phyloP scores from a whole-genome alignment of 2,329 filamentous ascomycete genomes.

The Cylindrodendrum hubeiense region DNA sequence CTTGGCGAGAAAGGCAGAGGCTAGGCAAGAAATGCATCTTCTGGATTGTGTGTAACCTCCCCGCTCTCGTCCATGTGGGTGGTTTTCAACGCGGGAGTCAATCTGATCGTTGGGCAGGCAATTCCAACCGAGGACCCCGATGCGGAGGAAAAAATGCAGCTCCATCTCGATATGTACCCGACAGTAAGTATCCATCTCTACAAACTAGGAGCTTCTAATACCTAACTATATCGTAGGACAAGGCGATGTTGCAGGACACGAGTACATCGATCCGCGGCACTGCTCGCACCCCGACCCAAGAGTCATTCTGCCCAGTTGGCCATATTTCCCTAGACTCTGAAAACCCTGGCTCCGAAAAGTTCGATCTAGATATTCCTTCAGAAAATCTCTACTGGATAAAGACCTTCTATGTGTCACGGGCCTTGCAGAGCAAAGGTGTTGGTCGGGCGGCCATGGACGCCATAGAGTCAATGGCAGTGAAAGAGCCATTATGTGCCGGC shows the following conservation, averaged over 20 bases:
- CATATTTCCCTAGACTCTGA: slow-evolving; percentile 42
- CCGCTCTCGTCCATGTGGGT: too few relatives aligned
- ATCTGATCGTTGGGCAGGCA: slow-evolving; percentile 23
- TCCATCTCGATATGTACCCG: slow-evolving; percentile 33
- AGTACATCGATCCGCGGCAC: slow-evolving; percentile 26
- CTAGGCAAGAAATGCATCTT: slow-evolving; percentile 39
- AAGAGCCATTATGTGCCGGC: slow-evolving; percentile 39
- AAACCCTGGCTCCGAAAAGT: slow-evolving; percentile 24
- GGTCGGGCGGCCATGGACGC: slow-evolving; percentile 47
- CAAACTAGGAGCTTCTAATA: rapidly evolving
- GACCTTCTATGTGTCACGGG: slow-evolving; percentile 43
- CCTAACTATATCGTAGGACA: slow-evolving; percentile 22
- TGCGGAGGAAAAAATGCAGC: slow-evolving; percentile 9
- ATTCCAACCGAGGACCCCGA: slow-evolving; percentile 18
- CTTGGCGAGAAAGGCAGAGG: slow-evolving; percentile 34
- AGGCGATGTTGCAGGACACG: slow-evolving; percentile 31
- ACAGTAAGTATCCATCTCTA: not conserved
- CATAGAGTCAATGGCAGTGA: slow-evolving; percentile 42
- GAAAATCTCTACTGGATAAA: slow-evolving; percentile 47
- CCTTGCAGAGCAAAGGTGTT: slow-evolving; percentile 42
- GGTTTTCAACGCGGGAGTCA: too few relatives aligned
- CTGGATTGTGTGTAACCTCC: slow-evolving; percentile 38
- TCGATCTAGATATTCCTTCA: slow-evolving; percentile 34
- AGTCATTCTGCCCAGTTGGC: slow-evolving; percentile 35
- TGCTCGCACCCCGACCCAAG: slow-evolving; percentile 28